Base-by-base conservation (phyloP, 164 flowering plant genomes). In the Paratinospora sagittata region DNA sequence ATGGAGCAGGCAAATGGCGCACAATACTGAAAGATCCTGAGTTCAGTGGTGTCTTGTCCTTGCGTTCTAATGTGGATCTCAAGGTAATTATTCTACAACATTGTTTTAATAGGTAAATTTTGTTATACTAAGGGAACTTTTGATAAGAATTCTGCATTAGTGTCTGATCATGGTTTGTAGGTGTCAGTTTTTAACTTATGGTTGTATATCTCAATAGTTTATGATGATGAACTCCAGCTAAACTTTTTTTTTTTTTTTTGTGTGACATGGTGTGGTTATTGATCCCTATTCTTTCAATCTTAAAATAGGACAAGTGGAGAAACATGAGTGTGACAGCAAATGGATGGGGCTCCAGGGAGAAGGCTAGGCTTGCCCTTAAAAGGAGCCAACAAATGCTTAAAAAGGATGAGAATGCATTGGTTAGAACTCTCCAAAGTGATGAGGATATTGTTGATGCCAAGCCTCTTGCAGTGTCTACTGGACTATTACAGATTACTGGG, bases 1-100 rank as follows among this genome's bases (percentile, higher is more conserved):
- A 94, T 81, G 98, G 98, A 67, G 87, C 92, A 26, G 97, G 98
- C 2, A 94, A 92, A 78, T 94, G 98, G 97, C 92, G 97, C n/a
- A 94, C 97, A 12, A 94, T 94, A 75, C 89, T 94, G 66, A 94
- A 90, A 80, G 97, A 94, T 68, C 98, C 98, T 10, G 93, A 92
- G 75, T 92, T 86, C 71, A 90, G 89, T 68, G 70, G 83, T 41
- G 81, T 94, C 68, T 76, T 94, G 73, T 84, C 82, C 75, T 82
- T 85, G 76, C 96, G 97, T 39, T 94, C 97, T 66, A 92, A 92
- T 80, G 98, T 94, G 17, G 97, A 94, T 84, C 96, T 92, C 63
- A 94, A 94, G 96, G 97, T 94, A 79, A 65, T n/a, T 27, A 3
- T 69, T 70, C 21, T 27, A 27, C 55, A 19, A 24, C 27, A 26